Evolutionary conservation across 129 eudicot species (phyloP), one percentile per base, ranked within the genome.

Genomic region (Artemisia tridentata): DNA sequence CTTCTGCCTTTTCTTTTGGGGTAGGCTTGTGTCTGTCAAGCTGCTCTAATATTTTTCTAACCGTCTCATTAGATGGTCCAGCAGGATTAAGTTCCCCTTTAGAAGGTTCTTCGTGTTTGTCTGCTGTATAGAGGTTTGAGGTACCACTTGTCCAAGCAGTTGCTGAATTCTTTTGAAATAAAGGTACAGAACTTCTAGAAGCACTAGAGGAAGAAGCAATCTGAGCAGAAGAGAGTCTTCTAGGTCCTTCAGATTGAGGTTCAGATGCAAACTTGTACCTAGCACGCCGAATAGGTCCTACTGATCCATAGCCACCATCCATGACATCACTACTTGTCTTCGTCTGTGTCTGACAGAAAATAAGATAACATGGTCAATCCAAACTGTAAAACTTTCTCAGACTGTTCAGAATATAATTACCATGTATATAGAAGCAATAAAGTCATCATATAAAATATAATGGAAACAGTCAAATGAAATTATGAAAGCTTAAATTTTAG

Each of bases 1-100:
- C 98, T 65, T 81, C 86, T 78, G 86, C 91, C 74, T 78, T 86
- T 55, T 92, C 91, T 76, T 80, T 82, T 65, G 96, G 95, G n/a
- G 95, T 85, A 17, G 96, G 91, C 59, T 81, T 82, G 80, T 67
- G 85, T 66, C 88, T 83, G 50, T 84, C 98, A 50, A 92, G 96
- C 38, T 87, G 88, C 73, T 83, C 95, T 53, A 87, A 69, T 65
- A 89, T 88, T 79, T 66, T 83, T 80, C 88, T 78, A 59, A 81
- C 88, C 18, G 85, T 81, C 71, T 85, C 75, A 81, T 63, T 84
- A 75, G 89, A 71, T 25, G 86, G 76, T 55, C 80, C 79, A 63
- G 68, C 72, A 9, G 72, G 58, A 58, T 21, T 71, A 61, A 79
- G 72, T 3, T 60, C 80, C 70, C 72, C 69, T 66, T 80, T 84